Evolutionary conservation across 2,329 filamentous ascomycete genomes (phyloP).

Genomic region (Alternaria alternata): DNA sequence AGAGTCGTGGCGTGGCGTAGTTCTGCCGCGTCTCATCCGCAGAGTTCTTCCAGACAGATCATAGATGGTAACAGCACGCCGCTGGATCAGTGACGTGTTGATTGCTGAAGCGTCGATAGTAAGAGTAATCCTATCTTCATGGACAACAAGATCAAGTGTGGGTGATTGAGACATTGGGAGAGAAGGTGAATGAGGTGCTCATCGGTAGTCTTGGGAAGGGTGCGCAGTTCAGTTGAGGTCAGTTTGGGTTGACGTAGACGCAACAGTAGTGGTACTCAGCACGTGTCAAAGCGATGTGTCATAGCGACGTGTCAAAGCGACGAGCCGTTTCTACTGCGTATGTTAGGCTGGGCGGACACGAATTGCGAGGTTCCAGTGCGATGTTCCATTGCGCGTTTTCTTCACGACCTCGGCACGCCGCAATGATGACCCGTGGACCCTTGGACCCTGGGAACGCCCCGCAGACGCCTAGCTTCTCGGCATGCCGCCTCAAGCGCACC

Average conservation of each 20-base stretch:
- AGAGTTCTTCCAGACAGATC: too few relatives aligned
- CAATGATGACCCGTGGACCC: neutral
- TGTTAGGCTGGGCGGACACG: neutral
- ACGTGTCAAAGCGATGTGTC: neutral
- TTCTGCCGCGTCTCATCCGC: too few relatives aligned
- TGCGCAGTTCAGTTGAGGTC: neutral
- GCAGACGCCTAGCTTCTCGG: neutral
- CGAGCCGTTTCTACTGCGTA: rapidly evolving
- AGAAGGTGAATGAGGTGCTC: neutral
- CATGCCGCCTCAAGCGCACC: neutral
- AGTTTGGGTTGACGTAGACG: too few relatives aligned
- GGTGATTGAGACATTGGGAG: neutral
- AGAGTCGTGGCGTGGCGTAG: too few relatives aligned
- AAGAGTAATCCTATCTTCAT: too few relatives aligned
- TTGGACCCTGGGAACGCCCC: neutral
- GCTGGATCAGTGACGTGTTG: too few relatives aligned
- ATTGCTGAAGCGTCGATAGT: too few relatives aligned
- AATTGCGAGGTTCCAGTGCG: neutral
- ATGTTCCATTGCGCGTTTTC: neutral
- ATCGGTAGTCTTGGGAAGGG: neutral
- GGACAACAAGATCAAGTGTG: rapidly evolving
- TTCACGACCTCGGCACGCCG: neutral
- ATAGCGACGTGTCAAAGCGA: too few relatives aligned
- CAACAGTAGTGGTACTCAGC: neutral
- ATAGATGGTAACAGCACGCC: too few relatives aligned